A percentile compares a stretch with the other conserved stretches of the same genome.
These are phyloP conservation scores for Melampsora americana DNA, from an alignment of 1,284 basidiomycete species.

Conservation along the genomic window DNA sequence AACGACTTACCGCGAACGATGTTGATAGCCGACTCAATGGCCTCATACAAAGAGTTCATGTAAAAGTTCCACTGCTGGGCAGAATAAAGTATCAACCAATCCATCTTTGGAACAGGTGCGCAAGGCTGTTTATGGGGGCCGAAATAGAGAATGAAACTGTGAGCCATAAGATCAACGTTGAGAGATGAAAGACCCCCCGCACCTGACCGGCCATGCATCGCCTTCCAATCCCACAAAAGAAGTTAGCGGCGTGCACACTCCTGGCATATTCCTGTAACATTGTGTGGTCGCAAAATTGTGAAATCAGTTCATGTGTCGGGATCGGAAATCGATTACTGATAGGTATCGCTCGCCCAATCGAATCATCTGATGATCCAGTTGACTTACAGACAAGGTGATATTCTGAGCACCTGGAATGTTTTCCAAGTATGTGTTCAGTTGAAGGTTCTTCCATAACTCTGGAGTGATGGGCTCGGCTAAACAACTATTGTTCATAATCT, in stretches of 20 bases:
- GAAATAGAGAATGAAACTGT: background rate
- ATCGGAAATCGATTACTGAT: too few relatives aligned
- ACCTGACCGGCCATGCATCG: slow-evolving; percentile 40
- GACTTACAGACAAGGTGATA: slow-evolving; percentile 20
- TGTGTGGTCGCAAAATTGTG: too few relatives aligned
- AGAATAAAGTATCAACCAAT: slow-evolving; percentile 39
- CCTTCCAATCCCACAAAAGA: slow-evolving; percentile 35
- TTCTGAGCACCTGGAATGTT: slow-evolving; percentile 26
- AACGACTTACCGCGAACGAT: slow-evolving; percentile 35
- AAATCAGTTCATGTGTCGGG: too few relatives aligned
- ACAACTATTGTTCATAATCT: background rate
- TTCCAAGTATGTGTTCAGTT: slow-evolving; percentile 31
- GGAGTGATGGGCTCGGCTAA: slow-evolving; percentile 36
- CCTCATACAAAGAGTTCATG: slow-evolving; percentile 41
- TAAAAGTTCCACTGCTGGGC: slow-evolving; percentile 43
- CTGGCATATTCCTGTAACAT: slow-evolving; percentile 22
- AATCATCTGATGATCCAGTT: background rate
- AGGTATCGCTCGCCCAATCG: too few relatives aligned
- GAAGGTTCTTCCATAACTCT: slow-evolving; percentile 28
- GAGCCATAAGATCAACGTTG: background rate
- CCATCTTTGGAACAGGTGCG: slow-evolving; percentile 17
- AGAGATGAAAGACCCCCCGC: background rate
- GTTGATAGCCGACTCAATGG: slow-evolving; percentile 22
- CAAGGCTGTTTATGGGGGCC: slow-evolving; percentile 19
- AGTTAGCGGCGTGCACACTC: slow-evolving; percentile 38